Evolutionary conservation across 352 stramenopile genomes (phyloP), one percentile per base, ranked within the genome.

Genomic region (Pythium sp.): DNA sequence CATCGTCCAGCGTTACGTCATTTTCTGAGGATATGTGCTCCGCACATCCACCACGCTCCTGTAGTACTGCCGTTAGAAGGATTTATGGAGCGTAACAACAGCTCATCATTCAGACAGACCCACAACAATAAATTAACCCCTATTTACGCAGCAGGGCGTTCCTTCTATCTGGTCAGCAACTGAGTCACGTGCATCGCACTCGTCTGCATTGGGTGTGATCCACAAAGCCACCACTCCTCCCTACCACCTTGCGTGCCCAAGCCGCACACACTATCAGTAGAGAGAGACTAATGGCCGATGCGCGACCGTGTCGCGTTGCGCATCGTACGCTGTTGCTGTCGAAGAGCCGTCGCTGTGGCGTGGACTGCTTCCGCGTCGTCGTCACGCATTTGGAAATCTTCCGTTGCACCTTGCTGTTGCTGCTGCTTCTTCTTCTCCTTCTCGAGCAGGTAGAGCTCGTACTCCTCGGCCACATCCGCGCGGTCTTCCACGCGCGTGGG

Each of bases 401-500:
- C 55, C 38, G 26, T 20, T 41, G 3, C 15, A 18, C 8, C 28
- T 14, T 47, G 32, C 5, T 47, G 62, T 15, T 69, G 49, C 22
- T 56, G 18, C 18, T 53, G 32, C 58, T 88, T 64, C 71, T 90
- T 91, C 51, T 86, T 75, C 56, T 88, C 66, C 71, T 90, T 92
- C 51, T 86, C 77, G 34, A 76, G 65, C 43, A 89, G 47, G 65
- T 93, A 93, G 12, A 64, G 53, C 69, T 89, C 80, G 76, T 90
- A 93, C 74, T 93, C 85, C 12, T 84, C 85, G 60, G 82, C 77
- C 20, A 91, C 81, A 64, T 91, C 81, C 5, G 83, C 78, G 58
- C 78, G 80, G 60, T 90, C 80, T 59, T 91, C 82, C 58, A 92
- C 80, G 22, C 82, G 81, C 54, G 84, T 89, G 32, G 84, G 79